Base-by-base conservation (phyloP, 2,329 filamentous ascomycete genomes). In the Hirsutella rhossiliensis region DNA sequence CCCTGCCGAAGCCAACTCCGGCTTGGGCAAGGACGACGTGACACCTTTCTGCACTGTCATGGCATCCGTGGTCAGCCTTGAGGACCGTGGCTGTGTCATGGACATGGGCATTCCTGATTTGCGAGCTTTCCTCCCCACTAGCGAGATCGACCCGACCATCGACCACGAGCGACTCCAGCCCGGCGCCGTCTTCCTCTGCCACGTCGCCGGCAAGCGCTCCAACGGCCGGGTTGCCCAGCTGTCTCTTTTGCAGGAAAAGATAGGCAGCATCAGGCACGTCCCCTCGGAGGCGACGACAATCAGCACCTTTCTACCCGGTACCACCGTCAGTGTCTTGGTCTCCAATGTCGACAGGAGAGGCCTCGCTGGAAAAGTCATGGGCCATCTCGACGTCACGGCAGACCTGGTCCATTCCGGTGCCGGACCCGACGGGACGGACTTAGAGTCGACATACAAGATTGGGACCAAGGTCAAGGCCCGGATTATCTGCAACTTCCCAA, bases 51-150 rank as follows among this genome's bases (percentile, higher is more conserved):
- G 72, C 50, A 88, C 85, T 39, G 69, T 97, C 18, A 94, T 97
- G 73, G 90, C 88, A 2, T 83, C 88, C 0, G 82, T 98, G 23
- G 66, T 76, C 42, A 98, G 90, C 62, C 83, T 94, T n/a, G 90
- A 98, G 63, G 94, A 98, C 55, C 89, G 95, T 57, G 92, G 92
- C 48, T 75, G 92, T 46, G 78, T 97, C 45, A 95, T 98, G 87
- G 87, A 96, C 53, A 66, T 97, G 32, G 87, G 87, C 17, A 69
- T 97, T 7, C 71, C 80, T 31, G 73, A 77, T 32, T 61, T 89
- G 43, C 82, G 80, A 50, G 92, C 86, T 3, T 98, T 98, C 65
- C 72, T 98, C 57, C 78, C 87, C 5, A 84, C 83, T 48, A 87
- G 84, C 57, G 88, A 96, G 58, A 68, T 96, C 17, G 84, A 86